phyloP scores from a whole-genome alignment of 192 early-diverging fungal genomes.

The Linnemannia elongata region DNA sequence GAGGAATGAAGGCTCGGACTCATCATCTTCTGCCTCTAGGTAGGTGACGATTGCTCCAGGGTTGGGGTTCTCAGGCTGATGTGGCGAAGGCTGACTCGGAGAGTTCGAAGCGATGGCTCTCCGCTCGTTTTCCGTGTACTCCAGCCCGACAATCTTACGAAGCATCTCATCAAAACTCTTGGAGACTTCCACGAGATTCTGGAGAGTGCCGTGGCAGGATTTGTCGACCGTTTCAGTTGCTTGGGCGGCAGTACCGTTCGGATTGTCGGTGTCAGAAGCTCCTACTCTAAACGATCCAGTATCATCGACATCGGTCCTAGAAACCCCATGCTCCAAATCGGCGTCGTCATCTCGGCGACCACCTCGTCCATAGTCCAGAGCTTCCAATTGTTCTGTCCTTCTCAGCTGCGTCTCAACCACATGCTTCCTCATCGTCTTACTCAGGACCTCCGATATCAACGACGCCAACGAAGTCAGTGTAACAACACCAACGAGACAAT shows the following conservation, averaged over 20 bases:
- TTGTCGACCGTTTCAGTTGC: not conserved
- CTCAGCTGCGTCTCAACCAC: constrained; percentile 32
- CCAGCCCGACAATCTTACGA: constrained; percentile 28
- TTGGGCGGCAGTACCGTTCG: not conserved
- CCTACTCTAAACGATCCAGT: not conserved
- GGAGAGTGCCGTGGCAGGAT: constrained; percentile 22
- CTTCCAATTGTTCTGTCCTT: not conserved
- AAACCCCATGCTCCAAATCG: not conserved
- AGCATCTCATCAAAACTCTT: constrained; percentile 23
- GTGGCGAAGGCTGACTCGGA: not conserved
- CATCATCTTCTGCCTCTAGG: constrained; percentile 26
- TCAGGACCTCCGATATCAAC: constrained; percentile 32
- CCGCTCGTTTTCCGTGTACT: not conserved
- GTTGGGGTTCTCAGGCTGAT: not conserved
- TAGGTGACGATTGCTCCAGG: constrained; percentile 18
- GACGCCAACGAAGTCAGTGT: constrained; percentile 46
- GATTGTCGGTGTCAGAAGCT: not conserved
- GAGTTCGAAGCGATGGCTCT: not conserved
- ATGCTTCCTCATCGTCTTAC: constrained; percentile 33
- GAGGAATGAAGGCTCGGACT: constrained; percentile 3
- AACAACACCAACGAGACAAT: constrained; percentile 36
- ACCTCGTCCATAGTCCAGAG: not conserved
- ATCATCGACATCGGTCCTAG: not conserved
- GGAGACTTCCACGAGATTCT: constrained; percentile 23
- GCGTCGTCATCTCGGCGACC: not conserved